These are phyloP conservation scores for Penicillium steckii DNA, from an alignment of 495 filamentous ascomycete species.

Conservation along the genomic window DNA sequence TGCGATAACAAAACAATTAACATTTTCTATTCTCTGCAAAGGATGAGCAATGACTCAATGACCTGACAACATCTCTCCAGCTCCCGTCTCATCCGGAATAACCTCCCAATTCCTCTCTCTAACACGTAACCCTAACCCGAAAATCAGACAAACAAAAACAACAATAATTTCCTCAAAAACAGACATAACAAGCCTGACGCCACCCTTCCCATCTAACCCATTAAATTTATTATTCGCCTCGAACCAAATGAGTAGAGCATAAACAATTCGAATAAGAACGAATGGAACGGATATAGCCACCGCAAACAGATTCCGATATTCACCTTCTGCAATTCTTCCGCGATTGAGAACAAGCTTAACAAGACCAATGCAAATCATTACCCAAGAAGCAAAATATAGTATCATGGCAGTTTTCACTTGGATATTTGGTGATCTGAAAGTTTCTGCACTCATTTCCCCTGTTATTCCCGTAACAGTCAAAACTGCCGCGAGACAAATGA, in stretches of 20 bases:
- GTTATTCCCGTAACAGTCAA: conserved; percentile 25
- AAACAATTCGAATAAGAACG: conserved; percentile 41
- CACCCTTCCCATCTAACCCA: conserved; percentile 30
- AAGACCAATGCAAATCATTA: conserved; percentile 20
- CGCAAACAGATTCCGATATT: conserved; percentile 35
- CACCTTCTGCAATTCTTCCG: conserved; percentile 22
- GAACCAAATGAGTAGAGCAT: conserved; percentile 34
- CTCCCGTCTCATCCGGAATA: not conserved
- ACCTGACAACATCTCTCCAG: no score
- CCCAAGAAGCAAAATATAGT: conserved; percentile 29
- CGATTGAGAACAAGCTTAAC: conserved; percentile 9
- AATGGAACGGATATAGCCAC: conserved; percentile 34
- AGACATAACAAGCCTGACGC: conserved; percentile 35
- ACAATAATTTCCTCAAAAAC: conserved; percentile 39
- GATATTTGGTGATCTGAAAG: conserved; percentile 10
- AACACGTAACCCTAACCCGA: conserved; percentile 34
- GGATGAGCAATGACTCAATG: no score
- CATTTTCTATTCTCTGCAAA: no score
- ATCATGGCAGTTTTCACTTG: conserved; percentile 25
- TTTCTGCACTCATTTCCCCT: conserved; percentile 14
- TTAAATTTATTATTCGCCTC: conserved; percentile 29
- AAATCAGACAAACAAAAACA: conserved; percentile 24
- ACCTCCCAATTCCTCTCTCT: not conserved
- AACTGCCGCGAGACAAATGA: conserved; percentile 11
- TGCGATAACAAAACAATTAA: no score